Evolutionary conservation across 331 rosid species (phyloP).

Genomic region (Rhamnella rubrinervis): DNA sequence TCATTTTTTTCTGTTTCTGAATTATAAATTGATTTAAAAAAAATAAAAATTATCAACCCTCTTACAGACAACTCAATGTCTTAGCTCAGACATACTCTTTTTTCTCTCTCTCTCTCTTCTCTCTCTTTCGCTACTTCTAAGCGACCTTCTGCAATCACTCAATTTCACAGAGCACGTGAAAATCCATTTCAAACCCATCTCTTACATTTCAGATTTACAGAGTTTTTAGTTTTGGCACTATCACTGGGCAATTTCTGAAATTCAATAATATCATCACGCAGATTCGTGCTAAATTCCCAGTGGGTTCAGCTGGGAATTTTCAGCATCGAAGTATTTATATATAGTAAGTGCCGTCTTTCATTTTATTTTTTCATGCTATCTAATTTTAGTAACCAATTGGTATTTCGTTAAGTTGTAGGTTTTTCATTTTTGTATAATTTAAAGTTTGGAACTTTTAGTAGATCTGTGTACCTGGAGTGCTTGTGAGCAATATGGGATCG

Average conservation of each 20-base stretch:
- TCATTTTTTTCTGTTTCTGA: not conserved
- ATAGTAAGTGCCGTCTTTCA: slow-evolving; percentile 32
- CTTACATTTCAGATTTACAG: slow-evolving; percentile 40
- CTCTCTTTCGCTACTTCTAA: slow-evolving; percentile 37
- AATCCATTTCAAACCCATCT: slow-evolving; percentile 40
- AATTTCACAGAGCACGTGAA: slow-evolving; percentile 42
- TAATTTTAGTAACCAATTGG: slow-evolving; percentile 25
- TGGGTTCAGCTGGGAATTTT: slow-evolving; percentile 55
- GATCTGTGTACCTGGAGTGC: slow-evolving; percentile 61
- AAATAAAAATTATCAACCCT: slow-evolving; percentile 24
- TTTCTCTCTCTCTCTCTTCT: slow-evolving; percentile 14
- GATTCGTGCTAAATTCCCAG: slow-evolving; percentile 49
- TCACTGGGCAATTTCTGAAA: slow-evolving; percentile 29
- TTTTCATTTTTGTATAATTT: slow-evolving; percentile 20
- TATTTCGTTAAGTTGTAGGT: slow-evolving; percentile 31
- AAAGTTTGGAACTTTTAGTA: slow-evolving; percentile 31
- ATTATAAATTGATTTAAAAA: not conserved
- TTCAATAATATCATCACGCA: slow-evolving; percentile 36
- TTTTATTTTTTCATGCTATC: slow-evolving; percentile 29
- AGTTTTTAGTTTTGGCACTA: slow-evolving; percentile 27
- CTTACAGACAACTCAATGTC: slow-evolving; percentile 48
- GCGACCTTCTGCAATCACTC: slow-evolving; percentile 60
- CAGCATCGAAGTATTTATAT: slow-evolving; percentile 30
- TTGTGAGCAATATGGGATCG: slow-evolving; percentile 33
- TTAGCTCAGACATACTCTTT: slow-evolving; percentile 24